Base-by-base conservation (phyloP, 2,329 filamentous ascomycete species). In the Aspergillus ochraceus region DNA sequence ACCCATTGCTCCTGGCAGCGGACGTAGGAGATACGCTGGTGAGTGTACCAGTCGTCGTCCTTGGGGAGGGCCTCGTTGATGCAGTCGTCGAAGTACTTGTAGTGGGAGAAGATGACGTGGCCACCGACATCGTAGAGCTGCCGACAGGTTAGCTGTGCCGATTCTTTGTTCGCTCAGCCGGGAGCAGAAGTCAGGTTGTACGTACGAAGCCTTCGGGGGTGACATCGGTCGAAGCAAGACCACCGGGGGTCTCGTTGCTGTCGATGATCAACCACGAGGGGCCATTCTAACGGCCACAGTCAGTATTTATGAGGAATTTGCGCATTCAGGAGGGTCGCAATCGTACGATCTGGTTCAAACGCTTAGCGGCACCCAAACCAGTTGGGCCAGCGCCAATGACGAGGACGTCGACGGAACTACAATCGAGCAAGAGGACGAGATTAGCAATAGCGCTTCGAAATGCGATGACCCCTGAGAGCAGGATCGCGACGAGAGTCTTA, bases 11-110 rank as follows among this genome's bases (percentile, higher is more conserved):
- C 85, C 88, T 96, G 94, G 89, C 92, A 97, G 76, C 95, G 93
- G 70, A 99, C 94, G 78, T 99, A 99, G 65, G 95, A 99, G 81
- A 99, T 95, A 76, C 95, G 93, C 85, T 99, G 90, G 84, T 99
- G 95, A 67, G 88, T 91, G 82, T 90, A 98, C 95, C 95, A 99
- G 83, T 99, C 95, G 61, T 91, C 89, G 60, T 92, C 87, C 74
- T 92, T 92, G 72, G 95, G 95, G 47, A 99, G 88, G 55, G 95
- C 95, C 85, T 99, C 95, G 78, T 98, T 87, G 76, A 99, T 89
- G 83, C 91, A 96, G 84, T 99, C 95, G 82, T 99, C 95, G 78
- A 99, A 99, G 88, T 99, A 99, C 84, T 97, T 97, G 90, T 99
- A 99, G 87, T 97, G 93, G 71, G 93, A 97, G 86, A 97, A 97